Percentiles rank a stretch among this genome's conserved stretches.
phyloP scores from a whole-genome alignment of 2,329 filamentous ascomycete species.

The Chrysosphaeria jannelii region DNA sequence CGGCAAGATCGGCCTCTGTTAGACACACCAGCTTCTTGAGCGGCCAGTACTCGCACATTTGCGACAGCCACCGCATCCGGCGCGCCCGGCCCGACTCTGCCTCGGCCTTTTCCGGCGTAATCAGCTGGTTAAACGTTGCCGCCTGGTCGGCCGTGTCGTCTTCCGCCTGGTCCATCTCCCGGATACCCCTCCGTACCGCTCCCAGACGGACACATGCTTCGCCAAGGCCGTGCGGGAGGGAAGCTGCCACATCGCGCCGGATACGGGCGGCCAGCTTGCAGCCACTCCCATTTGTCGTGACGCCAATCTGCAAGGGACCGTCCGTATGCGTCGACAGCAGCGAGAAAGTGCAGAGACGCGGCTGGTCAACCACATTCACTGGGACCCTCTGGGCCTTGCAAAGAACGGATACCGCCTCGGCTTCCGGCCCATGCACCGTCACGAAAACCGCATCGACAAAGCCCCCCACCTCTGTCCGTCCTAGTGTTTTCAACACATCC shows the following conservation, averaged over 20 bases:
- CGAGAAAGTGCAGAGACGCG: conserved; percentile 64
- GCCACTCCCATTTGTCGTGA: conserved; percentile 81
- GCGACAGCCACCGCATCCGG: conserved; percentile 72
- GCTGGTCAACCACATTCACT: conserved; percentile 72
- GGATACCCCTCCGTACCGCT: conserved; percentile 33
- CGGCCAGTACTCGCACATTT: conserved; percentile 98
- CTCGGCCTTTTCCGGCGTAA: conserved; percentile 37
- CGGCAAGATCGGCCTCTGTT: conserved; percentile 47
- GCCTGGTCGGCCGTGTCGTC: conserved; percentile 42
- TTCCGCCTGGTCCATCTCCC: conserved; percentile 10
- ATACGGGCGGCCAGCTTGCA: conserved; percentile 83
- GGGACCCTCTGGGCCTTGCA: conserved; percentile 64
- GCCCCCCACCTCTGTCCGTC: conserved; percentile 44
- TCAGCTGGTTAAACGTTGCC: conserved; percentile 56
- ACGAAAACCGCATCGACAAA: conserved; percentile 87
- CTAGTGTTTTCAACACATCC: conserved; percentile 39
- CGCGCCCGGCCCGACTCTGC: conserved; percentile 26
- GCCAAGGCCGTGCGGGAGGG: conserved; percentile 47
- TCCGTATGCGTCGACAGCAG: conserved; percentile 71
- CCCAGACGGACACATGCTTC: conserved; percentile 50
- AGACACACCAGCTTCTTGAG: conserved; percentile 53
- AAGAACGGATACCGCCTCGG: conserved; percentile 27
- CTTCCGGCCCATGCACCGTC: conserved; percentile 13
- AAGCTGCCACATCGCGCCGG: conserved; percentile 58
- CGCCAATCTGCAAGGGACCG: conserved; percentile 75